A percentile compares a stretch with the other conserved stretches of the same genome.
Conservation (phyloP, 257 asterid genomes). For the Solanum pimpinellifolium region DNA sequence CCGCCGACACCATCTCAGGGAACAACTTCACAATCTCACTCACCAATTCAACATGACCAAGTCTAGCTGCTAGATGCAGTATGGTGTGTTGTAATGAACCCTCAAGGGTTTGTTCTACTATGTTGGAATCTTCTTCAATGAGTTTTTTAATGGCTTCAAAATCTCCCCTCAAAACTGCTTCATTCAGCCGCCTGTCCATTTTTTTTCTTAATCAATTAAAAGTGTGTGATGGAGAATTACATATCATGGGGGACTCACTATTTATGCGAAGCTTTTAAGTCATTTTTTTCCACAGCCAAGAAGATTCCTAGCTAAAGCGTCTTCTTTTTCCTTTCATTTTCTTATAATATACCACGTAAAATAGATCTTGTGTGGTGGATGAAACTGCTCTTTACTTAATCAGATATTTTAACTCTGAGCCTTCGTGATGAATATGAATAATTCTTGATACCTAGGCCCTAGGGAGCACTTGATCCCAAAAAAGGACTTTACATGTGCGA, state of each 20-base stretch:
- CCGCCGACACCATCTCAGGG: slow-evolving; percentile 25
- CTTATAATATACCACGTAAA: background rate
- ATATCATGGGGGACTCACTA: background rate
- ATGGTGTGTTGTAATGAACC: slow-evolving; percentile 6
- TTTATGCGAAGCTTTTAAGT: background rate
- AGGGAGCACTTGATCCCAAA: background rate
- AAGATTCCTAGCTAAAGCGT: background rate
- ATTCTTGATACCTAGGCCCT: background rate
- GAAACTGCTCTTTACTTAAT: background rate
- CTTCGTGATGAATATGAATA: background rate
- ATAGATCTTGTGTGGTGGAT: background rate
- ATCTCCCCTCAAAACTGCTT: slow-evolving; percentile 20
- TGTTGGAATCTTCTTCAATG: background rate
- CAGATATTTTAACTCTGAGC: too few species aligned
- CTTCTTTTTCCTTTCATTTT: background rate
- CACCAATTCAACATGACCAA: slow-evolving; percentile 22
- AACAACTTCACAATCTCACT: slow-evolving; percentile 5
- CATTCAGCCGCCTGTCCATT: slow-evolving; percentile 34
- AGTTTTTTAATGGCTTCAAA: slow-evolving; percentile 2
- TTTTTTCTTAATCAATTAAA: background rate
- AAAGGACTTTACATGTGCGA: too few species aligned
- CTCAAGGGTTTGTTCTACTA: background rate
- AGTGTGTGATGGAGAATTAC: background rate
- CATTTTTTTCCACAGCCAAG: background rate
- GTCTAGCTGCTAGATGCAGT: slow-evolving; percentile 28